Evolutionary conservation across 257 asterid species (phyloP), one percentile per base, ranked within the genome.

Genomic region (Agastache rugosa): DNA sequence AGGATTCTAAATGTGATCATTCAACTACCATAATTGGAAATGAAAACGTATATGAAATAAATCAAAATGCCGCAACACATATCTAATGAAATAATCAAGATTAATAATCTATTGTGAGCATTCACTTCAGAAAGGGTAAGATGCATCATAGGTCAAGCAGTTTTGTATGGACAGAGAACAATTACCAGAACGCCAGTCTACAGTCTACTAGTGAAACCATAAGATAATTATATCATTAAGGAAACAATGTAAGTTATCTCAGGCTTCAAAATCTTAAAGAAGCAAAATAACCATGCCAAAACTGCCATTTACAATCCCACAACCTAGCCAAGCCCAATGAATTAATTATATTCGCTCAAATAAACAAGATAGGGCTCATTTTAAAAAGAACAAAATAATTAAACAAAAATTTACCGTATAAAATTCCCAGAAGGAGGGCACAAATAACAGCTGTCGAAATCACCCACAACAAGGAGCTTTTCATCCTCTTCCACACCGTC

Each of bases 391-490:
- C 15, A 50, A 16, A 1, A n/a, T 29, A 29, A 29, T 29, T 29
- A 1, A 17, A 8, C 12, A 19, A 65, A 74, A 72, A 74, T 51
- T 76, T 63, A 90, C 98, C 98, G 47, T 92, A 92, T 81, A 92
- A 74, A 76, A 92, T 92, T 55, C 98, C 98, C 66, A 90, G 93
- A 67, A 86, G 77, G 35, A 92, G 85, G 62, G 82, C 97, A 80
- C 96, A 90, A 48, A 92, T 87, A 73, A 92, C 72, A 34, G 91
- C 96, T 5, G 97, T 87, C 58, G 79, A 82, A 63, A 78, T 64
- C 72, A 92, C 98, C 98, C 98, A 90, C 34, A 87, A 17, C 85
- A 89, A 48, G 3, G 98, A 88, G 79, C 98, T 89, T 73, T 89
- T 90, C 77, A 89, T 80, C 87, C 98, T 80, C 82, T 89, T 89